These are phyloP conservation scores for Solanum clarkiae DNA, from an alignment of 257 asterid species.

Conservation along the genomic window DNA sequence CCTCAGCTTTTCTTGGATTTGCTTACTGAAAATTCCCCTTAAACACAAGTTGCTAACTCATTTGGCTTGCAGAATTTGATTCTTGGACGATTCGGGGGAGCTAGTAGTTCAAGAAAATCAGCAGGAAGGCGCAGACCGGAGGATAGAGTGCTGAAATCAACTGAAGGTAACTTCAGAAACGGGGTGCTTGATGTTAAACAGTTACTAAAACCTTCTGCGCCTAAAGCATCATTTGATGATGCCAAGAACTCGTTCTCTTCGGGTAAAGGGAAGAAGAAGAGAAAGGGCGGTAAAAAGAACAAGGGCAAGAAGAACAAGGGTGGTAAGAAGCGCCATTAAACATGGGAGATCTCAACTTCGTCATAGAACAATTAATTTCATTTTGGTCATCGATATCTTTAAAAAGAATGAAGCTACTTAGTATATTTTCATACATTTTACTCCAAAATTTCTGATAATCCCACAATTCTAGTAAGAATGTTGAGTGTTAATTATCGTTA, in stretches of 20 bases:
- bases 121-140: conserved; percentile 47
- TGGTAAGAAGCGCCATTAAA: conserved; percentile 40
- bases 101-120: conserved; percentile 23
- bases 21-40: background rate
- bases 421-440: background rate
- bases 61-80: conserved; percentile 32
- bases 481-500: background rate
- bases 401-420: background rate
- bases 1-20: background rate
- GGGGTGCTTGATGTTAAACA: conserved; percentile 77
- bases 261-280: conserved; percentile 44
- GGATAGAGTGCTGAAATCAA: conserved; percentile 54
- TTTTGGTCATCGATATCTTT: background rate
- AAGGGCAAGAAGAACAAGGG: conserved; percentile 37
- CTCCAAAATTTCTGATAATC: background rate
- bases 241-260: background rate
- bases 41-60: background rate
- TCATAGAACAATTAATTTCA: background rate
- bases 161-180: conserved; percentile 61
- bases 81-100: conserved; percentile 53
- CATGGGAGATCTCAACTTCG: background rate
- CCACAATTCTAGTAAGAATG: background rate
- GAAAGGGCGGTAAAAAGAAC: conserved; percentile 44
- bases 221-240: conserved; percentile 17
- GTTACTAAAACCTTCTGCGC: conserved; percentile 36